Base-by-base conservation (phyloP, 768 basidiomycete genomes). In the Rhizopogon roseolus region DNA sequence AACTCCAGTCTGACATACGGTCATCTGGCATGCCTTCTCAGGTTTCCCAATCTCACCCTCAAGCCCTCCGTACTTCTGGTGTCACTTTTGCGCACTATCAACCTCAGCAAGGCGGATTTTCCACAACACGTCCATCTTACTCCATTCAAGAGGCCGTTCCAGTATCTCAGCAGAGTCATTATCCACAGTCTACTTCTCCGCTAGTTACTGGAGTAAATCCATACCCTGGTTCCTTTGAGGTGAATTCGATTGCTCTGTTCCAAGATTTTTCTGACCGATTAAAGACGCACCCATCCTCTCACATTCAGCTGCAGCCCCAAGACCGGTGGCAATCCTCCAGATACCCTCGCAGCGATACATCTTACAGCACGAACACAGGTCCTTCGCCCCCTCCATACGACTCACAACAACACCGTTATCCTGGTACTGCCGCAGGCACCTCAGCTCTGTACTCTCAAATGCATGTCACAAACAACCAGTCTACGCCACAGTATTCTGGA, bases 41-140 rank as follows among this genome's bases (percentile, higher is more conserved):
- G 28, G 22, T 61, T 1, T 41, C 67, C 8, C 61, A 57, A 17
- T 43, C 62, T n/a, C 56, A 57, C 22, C 22, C 54, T 41, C 41
- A 66, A 40, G 60, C 62, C 25, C 41, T 62, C 6, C 66, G 58
- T 34, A 41, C 66, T 7, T 14, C 63, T 39, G 44, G 63, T 13
- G 64, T 73, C 48, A 71, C 70, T 9, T 71, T 71, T 55, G 69
- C 71, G 28, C 70, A 71, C 43, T 71, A 71, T 59, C 71, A 71
- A 19, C 70, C 70, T 10, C 67, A 70, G 38, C 71, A 66, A 55
- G 69, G 68, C 16, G 72, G 67, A 8, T 71, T 71, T 38, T 65
- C 71, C 10, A 69, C 69, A 28, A 62, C 68, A 48, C 60, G 61
- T 25, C 71, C 71, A 19, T 65, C 71, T 2, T 63, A 66, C 50